Percentiles rank a stretch among this genome's conserved stretches.
Conservation (phyloP, 2,329 filamentous ascomycete genomes). For the Paramyrothecium sp. region DNA sequence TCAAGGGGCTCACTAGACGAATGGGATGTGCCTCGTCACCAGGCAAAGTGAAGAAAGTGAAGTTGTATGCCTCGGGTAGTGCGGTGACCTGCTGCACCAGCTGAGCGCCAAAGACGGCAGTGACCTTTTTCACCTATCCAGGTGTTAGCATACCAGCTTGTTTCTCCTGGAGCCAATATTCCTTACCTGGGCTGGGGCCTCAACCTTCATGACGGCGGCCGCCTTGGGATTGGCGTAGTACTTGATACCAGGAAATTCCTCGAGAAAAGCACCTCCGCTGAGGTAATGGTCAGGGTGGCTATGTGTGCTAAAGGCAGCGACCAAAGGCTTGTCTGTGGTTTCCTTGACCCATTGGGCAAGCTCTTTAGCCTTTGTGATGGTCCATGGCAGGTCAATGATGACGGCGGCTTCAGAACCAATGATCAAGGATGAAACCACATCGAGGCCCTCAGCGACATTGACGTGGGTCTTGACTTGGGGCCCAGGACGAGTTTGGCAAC, state of each 20-base stretch:
- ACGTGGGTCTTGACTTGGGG: conserved; percentile 8
- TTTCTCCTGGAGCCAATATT: background rate
- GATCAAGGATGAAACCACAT: conserved; percentile 12
- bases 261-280: conserved; percentile 4
- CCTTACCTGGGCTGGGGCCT: conserved; percentile 8
- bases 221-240: conserved; percentile 8
- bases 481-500: background rate
- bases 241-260: conserved; percentile 7
- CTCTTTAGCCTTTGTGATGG: conserved; percentile 5
- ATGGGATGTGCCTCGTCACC: conserved; percentile 8
- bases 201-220: conserved; percentile 6
- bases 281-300: conserved; percentile 12
- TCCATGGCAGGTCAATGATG: conserved; percentile 9
- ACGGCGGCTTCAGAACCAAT: conserved; percentile 11
- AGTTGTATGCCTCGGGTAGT: conserved; percentile 8
- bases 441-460: conserved; percentile 4
- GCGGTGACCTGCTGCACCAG: conserved; percentile 1
- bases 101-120: conserved; percentile 2
- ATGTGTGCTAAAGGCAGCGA: conserved; percentile 11
- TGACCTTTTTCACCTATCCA: conserved; percentile 6
- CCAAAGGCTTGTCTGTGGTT: conserved; percentile 11
- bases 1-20: conserved; percentile 8
- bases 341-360: conserved; percentile 9
- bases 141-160: background rate
- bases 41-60: conserved; percentile 10